A percentile compares a stretch with the other conserved stretches of the same genome.
These are phyloP conservation scores for Yarrowia sp. DNA, from an alignment of 805 yeast species.

Conservation along the genomic window DNA sequence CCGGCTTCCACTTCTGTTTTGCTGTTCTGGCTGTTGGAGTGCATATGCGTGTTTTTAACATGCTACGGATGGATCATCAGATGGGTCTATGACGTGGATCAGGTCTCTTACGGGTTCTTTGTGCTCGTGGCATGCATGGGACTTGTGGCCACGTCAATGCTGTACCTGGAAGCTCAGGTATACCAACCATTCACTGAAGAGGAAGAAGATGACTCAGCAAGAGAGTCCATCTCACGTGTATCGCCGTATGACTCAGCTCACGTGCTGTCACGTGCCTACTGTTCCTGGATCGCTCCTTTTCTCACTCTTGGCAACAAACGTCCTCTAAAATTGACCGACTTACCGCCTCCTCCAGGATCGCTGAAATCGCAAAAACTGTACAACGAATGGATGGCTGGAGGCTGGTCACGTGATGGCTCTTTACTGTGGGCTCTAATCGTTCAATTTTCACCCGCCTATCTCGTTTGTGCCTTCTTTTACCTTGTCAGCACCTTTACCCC, in stretches of 20 bases:
- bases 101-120: background rate
- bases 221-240: background rate
- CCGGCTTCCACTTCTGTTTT: slow-evolving; percentile 31
- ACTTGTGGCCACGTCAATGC: background rate
- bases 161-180: slow-evolving; percentile 38
- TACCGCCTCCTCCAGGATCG: slow-evolving; percentile 12
- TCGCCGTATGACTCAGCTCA: slow-evolving; percentile 18
- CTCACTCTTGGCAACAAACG: background rate
- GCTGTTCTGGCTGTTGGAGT: slow-evolving; percentile 32
- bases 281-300: slow-evolving; percentile 8
- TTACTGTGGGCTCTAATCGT: slow-evolving; percentile 33
- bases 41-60: slow-evolving; percentile 28
- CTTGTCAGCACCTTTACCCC: slow-evolving; percentile 46
- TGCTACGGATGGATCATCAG: slow-evolving; percentile 28
- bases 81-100: background rate
- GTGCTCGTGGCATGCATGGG: background rate
- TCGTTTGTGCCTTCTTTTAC: slow-evolving; percentile 47
- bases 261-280: slow-evolving; percentile 6
- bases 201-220: background rate
- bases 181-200: background rate
- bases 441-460: slow-evolving; percentile 45
- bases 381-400: slow-evolving; percentile 36
- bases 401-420: slow-evolving; percentile 19
- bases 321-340: background rate
- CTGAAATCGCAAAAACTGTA: slow-evolving; percentile 41